phyloP scores from a whole-genome alignment of 805 yeast species.

The Yamadazyma philogaea region DNA sequence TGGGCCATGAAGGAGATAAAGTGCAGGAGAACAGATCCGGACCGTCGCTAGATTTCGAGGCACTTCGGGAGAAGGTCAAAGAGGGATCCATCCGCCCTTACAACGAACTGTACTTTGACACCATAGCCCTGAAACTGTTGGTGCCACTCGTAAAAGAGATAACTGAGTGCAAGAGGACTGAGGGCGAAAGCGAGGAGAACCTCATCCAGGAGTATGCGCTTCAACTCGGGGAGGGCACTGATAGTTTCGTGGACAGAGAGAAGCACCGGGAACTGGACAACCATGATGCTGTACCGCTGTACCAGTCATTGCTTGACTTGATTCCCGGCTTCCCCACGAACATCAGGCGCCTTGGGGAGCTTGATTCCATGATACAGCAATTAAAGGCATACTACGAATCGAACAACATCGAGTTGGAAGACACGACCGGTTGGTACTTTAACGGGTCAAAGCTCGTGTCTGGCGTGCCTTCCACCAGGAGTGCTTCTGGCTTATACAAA shows the following conservation, averaged over 20 bases:
- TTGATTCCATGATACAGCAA: constrained; percentile 40
- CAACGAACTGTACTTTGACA: constrained; percentile 4
- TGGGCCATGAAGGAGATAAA: constrained; percentile 7
- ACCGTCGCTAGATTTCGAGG: constrained; percentile 4
- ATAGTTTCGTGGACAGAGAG: neutral
- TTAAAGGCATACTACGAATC: constrained; percentile 23
- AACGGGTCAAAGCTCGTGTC: constrained; percentile 3
- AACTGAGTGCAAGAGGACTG: neutral
- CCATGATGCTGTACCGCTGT: neutral
- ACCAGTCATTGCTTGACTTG: constrained; percentile 19
- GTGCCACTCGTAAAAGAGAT: constrained; percentile 9
- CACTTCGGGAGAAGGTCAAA: neutral
- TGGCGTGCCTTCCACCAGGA: neutral
- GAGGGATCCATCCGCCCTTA: constrained; percentile 1
- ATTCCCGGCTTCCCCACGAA: constrained; percentile 22
- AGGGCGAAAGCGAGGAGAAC: constrained; percentile 6
- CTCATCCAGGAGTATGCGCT: constrained; percentile 28
- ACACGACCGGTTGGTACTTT: constrained; percentile 2
- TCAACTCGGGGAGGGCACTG: constrained; percentile 22
- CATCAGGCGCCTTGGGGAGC: constrained; percentile 27
- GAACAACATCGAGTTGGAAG: constrained; percentile 15
- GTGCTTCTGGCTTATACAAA: constrained; percentile 1
- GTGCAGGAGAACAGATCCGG: neutral
- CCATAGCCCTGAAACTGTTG: constrained; percentile 3
- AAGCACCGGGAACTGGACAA: neutral